These are phyloP conservation scores for Oryza meyeriana DNA, from an alignment of 176 grass and related monocot species.

Conservation along the genomic window DNA sequence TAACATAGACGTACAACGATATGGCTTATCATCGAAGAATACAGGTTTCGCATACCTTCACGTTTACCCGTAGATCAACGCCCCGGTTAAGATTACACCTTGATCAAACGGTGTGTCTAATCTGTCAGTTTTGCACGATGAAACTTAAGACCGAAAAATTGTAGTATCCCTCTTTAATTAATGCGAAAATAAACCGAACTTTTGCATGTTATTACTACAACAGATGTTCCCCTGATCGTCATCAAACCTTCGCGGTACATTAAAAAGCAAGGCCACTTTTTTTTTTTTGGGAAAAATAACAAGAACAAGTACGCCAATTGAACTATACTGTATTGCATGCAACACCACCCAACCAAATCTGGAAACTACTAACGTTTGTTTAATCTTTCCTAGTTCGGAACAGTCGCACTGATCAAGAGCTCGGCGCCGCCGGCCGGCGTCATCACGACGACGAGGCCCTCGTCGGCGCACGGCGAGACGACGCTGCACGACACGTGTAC, in stretches of 20 bases:
- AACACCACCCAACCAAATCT: not conserved
- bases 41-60: not conserved
- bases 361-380: not conserved
- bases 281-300: not conserved
- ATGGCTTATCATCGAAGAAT: not conserved
- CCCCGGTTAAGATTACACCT: not conserved
- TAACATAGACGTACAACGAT: not conserved
- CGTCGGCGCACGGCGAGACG: slow-evolving; percentile 23
- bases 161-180: too few relatives aligned
- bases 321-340: not conserved
- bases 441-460: slow-evolving; percentile 58
- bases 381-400: slow-evolving; percentile 7
- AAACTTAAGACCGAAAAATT: not conserved
- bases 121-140: not conserved
- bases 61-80: not conserved
- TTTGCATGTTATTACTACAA: not conserved
- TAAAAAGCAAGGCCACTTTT: not conserved
- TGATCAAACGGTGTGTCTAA: not conserved
- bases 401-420: slow-evolving; percentile 40
- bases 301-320: not conserved
- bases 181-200: not conserved
- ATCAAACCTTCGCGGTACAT: not conserved
- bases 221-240: not conserved
- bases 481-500: slow-evolving; percentile 42
- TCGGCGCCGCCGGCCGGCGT: not conserved